Evolutionary conservation across 148 eudicot species (phyloP).

Genomic region (Chenopodium berlandieri): DNA sequence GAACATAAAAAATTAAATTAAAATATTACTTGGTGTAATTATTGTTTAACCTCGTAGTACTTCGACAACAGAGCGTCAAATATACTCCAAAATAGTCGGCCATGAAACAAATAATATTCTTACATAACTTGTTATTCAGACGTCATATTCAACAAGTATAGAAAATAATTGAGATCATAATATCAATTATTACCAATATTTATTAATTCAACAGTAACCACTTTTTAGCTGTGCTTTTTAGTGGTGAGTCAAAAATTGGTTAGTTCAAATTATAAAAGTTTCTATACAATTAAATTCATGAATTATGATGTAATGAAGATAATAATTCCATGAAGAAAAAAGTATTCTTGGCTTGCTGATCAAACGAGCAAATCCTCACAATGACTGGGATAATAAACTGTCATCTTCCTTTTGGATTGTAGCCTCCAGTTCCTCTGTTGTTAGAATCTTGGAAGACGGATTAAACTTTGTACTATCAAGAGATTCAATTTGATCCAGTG

Average conservation of each 20-base stretch:
- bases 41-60: no score
- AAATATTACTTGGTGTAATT: no score
- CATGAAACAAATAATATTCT: no score
- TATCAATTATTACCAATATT: neutral
- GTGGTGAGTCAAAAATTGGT: neutral
- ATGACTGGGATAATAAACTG: constrained; percentile 21
- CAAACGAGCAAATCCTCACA: constrained; percentile 8
- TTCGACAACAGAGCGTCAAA: no score
- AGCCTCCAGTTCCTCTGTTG: constrained; percentile 46
- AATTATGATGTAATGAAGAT: neutral
- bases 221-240: neutral
- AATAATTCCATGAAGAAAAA: no score
- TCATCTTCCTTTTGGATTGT: constrained; percentile 11
- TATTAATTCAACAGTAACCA: neutral
- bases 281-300: neutral
- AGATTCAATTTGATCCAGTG: constrained; percentile 35
- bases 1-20: no score
- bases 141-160: no score
- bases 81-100: no score
- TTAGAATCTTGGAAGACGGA: constrained; percentile 56
- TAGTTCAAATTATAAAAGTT: neutral
- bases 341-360: neutral
- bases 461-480: constrained; percentile 30
- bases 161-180: no score
- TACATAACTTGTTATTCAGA: no score